phyloP scores from a whole-genome alignment of 768 basidiomycete genomes.

The Amanita molliuscula region DNA sequence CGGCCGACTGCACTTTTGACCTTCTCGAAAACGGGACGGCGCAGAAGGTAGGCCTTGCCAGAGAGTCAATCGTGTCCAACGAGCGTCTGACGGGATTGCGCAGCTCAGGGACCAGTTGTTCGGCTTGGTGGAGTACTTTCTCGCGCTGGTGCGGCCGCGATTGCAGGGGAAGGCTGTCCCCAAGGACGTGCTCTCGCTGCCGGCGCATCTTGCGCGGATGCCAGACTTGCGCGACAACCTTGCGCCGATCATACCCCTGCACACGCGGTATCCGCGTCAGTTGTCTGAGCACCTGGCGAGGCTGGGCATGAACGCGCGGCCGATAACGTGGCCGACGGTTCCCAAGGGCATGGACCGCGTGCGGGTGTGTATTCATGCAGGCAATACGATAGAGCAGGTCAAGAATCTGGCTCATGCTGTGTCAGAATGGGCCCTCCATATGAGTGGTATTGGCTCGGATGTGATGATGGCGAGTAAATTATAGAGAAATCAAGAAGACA shows the following conservation, averaged over 20 bases:
- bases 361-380: slow-evolving; percentile 80
- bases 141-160: slow-evolving; percentile 19
- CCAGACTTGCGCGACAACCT: slow-evolving; percentile 6
- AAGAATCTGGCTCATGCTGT: slow-evolving; percentile 43
- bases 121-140: slow-evolving; percentile 33
- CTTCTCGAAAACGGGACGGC: slow-evolving; percentile 61
- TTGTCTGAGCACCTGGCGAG: slow-evolving; percentile 57
- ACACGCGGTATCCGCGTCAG: slow-evolving; percentile 67
- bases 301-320: slow-evolving; percentile 54
- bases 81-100: neutral
- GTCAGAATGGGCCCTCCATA: slow-evolving; percentile 35
- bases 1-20: slow-evolving; percentile 72
- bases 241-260: slow-evolving; percentile 79
- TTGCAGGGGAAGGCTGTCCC: slow-evolving; percentile 18
- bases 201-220: slow-evolving; percentile 18
- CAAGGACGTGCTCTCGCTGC: slow-evolving; percentile 26
- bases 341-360: slow-evolving; percentile 81
- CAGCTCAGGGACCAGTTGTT: slow-evolving; percentile 27
- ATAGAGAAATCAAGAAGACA: neutral
- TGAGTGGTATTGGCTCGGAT: slow-evolving; percentile 1
- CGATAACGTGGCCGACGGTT: slow-evolving; percentile 84
- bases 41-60: slow-evolving; percentile 37
- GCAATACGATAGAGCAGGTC: slow-evolving; percentile 57
- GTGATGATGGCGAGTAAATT: slow-evolving; percentile 9
- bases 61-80: neutral